Evolutionary conservation across 352 stramenopile species (phyloP), one percentile per base, ranked within the genome.

Genomic region (Pythium periplocum): DNA sequence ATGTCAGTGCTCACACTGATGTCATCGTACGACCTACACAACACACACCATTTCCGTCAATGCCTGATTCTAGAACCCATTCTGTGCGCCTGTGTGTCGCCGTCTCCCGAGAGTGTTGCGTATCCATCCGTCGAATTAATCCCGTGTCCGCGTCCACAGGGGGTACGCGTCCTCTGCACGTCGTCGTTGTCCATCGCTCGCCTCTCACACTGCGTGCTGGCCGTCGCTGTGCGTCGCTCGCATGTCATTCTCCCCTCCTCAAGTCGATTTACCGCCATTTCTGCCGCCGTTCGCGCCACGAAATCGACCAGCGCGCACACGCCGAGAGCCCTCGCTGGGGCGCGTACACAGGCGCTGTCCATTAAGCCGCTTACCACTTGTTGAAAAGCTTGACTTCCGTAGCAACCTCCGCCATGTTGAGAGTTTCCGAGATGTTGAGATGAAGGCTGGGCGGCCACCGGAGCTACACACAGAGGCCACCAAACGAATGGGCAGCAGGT

Each of bases 1-100:
- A 99, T 98, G 79, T 99, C 97, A 59, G 87, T 65, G 61, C 73
- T 91, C 72, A 99, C 86, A 78, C 98, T 97, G 69, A 99, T 97
- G 72, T 99, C 97, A 84, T 99, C 96, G 75, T 98, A 99, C 65
- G 86, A 97, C 96, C 92, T 96, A 68, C 37, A 54, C 17, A 26
- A 26, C 17, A 26, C 17, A 26, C 17, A 26, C 17, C 17, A 26
- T 26, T 26, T 26, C 17, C 17, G 17, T 26, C 17, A 26, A 26
- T 26, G 17, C 17, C 17, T 26, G 17, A 26, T 26, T 26, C 17
- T 26, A 26, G 17, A 26, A 26, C 17, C 17, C 17, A 26, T 0
- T 26, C 17, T 26, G 17, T 26, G 17, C 17, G 17, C 17, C 17
- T 26, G 17, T 26, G 17, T 26, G 17, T 26, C 17, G 17, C 17